A percentile compares a stretch with the other conserved stretches of the same genome.
Evolutionary conservation across 495 filamentous ascomycete species (phyloP).

Genomic region (Neurospora tetrasperma): DNA sequence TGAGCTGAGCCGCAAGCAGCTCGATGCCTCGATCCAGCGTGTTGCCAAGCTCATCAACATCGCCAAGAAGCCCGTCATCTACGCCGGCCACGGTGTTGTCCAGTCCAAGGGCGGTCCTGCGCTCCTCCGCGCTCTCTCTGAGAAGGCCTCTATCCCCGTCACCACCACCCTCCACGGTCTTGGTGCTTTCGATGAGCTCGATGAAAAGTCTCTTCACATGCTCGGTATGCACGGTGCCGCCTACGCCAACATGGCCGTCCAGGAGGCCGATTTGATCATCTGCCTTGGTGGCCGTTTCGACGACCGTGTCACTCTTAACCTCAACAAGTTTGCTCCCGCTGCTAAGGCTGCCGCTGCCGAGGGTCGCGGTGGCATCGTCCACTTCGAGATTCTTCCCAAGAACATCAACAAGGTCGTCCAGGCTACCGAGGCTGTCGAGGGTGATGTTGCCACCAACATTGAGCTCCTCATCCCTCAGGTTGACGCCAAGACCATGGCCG

Average conservation of each 20-base stretch:
- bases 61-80: constrained; percentile 67
- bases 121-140: constrained; percentile 56
- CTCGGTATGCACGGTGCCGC: constrained; percentile 74
- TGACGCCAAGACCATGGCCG: constrained; percentile 40
- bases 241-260: constrained; percentile 72
- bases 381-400: constrained; percentile 77
- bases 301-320: constrained; percentile 59
- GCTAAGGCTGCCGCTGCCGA: constrained; percentile 58
- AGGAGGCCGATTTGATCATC: constrained; percentile 69
- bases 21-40: constrained; percentile 48
- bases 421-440: constrained; percentile 70
- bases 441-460: constrained; percentile 64
- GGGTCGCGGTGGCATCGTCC: constrained; percentile 65
- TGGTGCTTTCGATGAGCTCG: constrained; percentile 66
- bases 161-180: constrained; percentile 72
- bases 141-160: constrained; percentile 65
- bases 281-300: constrained; percentile 68
- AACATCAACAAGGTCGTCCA: constrained; percentile 84
- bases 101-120: constrained; percentile 53
- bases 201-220: constrained; percentile 71
- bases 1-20: constrained; percentile 46
- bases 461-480: constrained; percentile 59
- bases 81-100: constrained; percentile 63
- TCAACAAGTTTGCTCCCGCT: constrained; percentile 57
- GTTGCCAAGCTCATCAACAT: constrained; percentile 60